Evolutionary conservation across 176 grass and related monocot genomes (phyloP).

Genomic region (Rhynchospora tenuis): DNA sequence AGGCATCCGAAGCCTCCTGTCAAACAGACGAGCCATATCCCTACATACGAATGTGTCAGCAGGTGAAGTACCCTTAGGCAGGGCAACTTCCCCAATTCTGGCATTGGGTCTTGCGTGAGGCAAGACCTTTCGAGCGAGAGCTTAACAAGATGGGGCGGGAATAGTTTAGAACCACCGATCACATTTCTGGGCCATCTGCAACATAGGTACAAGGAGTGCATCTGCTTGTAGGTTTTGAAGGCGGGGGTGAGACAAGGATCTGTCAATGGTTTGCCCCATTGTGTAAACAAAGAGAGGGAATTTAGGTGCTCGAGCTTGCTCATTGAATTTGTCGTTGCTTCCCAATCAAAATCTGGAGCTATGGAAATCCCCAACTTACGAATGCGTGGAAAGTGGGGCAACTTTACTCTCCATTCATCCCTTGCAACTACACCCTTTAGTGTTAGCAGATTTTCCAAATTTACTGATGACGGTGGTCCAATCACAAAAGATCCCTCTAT

Average conservation of each 20-base stretch:
- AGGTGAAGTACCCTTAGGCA: slow-evolving; percentile 2
- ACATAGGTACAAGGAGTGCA: neutral
- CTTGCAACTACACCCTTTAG: neutral
- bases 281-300: neutral
- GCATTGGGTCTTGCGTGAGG: slow-evolving; percentile 10
- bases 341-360: neutral
- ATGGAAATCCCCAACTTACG: neutral
- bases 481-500: too few species aligned
- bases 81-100: slow-evolving; percentile 10
- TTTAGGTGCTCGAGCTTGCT: neutral
- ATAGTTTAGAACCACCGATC: neutral
- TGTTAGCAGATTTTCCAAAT: neutral
- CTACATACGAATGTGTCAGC: neutral
- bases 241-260: neutral
- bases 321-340: neutral
- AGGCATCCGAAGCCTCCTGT: neutral
- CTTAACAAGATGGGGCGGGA: neutral
- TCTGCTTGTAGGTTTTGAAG: neutral
- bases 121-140: neutral
- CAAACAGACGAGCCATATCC: neutral
- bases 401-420: neutral
- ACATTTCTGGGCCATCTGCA: neutral
- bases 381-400: neutral
- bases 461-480: neutral
- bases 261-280: too few species aligned